These are phyloP conservation scores for Russula ochroleuca DNA, from an alignment of 768 basidiomycete genomes.

Conservation along the genomic window DNA sequence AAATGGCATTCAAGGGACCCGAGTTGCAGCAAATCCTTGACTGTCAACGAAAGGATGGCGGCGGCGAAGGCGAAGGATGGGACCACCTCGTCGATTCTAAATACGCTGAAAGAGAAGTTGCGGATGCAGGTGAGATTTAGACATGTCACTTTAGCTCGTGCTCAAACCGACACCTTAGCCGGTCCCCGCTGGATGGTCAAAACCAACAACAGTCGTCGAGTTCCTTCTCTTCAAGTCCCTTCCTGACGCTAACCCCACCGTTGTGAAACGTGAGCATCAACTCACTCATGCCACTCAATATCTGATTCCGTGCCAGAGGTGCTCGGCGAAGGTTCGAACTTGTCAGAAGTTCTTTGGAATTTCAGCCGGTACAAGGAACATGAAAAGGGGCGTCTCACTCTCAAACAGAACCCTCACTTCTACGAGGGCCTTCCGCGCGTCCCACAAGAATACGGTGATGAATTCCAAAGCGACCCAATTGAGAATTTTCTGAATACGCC, in stretches of 20 bases:
- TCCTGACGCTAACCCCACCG: neutral
- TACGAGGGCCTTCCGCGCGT: neutral
- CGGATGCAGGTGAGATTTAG: neutral
- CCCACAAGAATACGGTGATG: neutral
- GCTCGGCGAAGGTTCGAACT: neutral
- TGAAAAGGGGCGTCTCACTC: conserved; percentile 8
- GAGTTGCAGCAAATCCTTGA: too few relatives aligned
- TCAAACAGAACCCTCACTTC: conserved; percentile 18
- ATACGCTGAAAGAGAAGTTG: neutral
- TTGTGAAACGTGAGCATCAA: conserved; percentile 8
- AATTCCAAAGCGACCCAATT: neutral
- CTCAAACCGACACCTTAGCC: neutral
- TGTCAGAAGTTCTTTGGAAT: conserved; percentile 22
- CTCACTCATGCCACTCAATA: neutral
- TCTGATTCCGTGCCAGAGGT: conserved; percentile 2
- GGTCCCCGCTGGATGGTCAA: neutral
- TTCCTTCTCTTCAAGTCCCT: conserved; percentile 11
- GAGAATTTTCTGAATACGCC: neutral
- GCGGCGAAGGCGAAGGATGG: neutral
- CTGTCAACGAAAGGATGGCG: neutral
- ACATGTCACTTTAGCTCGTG: too few relatives aligned
- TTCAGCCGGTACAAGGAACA: conserved; percentile 7
- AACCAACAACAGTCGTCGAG: conserved; percentile 1
- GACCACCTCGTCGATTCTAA: neutral
- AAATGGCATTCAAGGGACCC: neutral